phyloP scores from a whole-genome alignment of 306 rosid genomes.

The Rosa lucieae region DNA sequence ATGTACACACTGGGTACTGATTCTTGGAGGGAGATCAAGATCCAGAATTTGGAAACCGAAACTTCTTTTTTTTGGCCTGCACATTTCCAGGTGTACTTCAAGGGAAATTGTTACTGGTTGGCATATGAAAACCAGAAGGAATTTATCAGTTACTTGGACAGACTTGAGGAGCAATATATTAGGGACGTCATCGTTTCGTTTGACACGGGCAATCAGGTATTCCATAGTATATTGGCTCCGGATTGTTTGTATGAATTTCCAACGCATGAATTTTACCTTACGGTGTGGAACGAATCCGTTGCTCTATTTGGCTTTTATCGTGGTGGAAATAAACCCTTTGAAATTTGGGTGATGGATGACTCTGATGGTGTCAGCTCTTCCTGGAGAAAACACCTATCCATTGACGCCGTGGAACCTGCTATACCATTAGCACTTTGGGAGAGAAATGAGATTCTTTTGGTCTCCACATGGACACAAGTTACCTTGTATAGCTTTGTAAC shows the following conservation, averaged over 20 bases:
- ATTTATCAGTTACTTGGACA: neutral
- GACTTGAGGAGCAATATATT: neutral
- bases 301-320: neutral
- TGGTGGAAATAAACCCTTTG: neutral
- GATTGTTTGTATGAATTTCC: neutral
- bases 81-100: neutral
- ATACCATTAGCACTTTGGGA: neutral
- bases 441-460: neutral
- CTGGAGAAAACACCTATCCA: neutral
- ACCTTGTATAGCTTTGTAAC: neutral
- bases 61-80: neutral
- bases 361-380: neutral
- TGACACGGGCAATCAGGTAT: neutral
- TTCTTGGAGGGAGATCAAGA: conserved; percentile 20
- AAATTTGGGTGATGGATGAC: neutral
- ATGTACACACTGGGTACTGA: conserved; percentile 3
- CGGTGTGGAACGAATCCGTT: neutral
- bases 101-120: conserved; percentile 5
- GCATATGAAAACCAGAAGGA: neutral
- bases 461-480: neutral
- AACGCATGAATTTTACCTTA: neutral
- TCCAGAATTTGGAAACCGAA: neutral
- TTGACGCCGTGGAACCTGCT: neutral
- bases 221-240: neutral
- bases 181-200: neutral